A percentile compares a stretch with the other conserved stretches of the same genome.
Conservation (phyloP, 768 basidiomycete genomes). For the Suillus occidentalis region DNA sequence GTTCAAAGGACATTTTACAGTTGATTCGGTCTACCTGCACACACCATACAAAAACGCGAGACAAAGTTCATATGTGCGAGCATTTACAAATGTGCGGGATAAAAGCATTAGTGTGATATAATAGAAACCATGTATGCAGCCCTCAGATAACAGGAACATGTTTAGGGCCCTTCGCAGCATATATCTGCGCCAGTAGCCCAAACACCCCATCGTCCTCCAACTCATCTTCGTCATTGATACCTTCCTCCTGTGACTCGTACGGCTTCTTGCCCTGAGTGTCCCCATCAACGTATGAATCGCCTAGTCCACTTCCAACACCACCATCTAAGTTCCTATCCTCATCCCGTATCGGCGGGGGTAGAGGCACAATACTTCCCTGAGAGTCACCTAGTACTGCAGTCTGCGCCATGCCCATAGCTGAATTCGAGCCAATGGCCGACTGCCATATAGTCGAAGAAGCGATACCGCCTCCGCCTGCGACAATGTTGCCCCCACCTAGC, state of each 20-base stretch:
- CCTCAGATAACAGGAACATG: conserved; percentile 47
- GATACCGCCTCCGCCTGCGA: conserved; percentile 46
- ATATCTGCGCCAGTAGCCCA: conserved; percentile 85
- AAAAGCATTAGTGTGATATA: background rate
- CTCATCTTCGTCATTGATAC: conserved; percentile 59
- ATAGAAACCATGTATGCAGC: background rate
- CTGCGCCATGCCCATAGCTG: conserved; percentile 52
- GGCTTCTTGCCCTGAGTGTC: conserved; percentile 40
- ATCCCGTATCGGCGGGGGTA: conserved; percentile 31
- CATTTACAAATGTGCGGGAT: background rate
- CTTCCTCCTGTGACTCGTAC: conserved; percentile 43
- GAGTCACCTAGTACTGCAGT: conserved; percentile 78
- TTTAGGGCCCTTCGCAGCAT: conserved; percentile 55
- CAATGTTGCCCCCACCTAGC: conserved; percentile 22
- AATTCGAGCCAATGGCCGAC: conserved; percentile 44
- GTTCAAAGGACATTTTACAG: too few relatives aligned
- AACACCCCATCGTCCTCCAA: conserved; percentile 82
- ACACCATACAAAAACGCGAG: background rate
- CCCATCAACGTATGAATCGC: conserved; percentile 79
- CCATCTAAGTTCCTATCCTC: conserved; percentile 53
- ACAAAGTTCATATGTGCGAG: background rate
- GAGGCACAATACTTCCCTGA: conserved; percentile 49
- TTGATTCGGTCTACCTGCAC: background rate
- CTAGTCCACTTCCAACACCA: conserved; percentile 58
- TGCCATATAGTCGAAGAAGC: conserved; percentile 49